phyloP scores from a whole-genome alignment of 2,329 filamentous ascomycete genomes.

The Sclerotinia trifoliorum region DNA sequence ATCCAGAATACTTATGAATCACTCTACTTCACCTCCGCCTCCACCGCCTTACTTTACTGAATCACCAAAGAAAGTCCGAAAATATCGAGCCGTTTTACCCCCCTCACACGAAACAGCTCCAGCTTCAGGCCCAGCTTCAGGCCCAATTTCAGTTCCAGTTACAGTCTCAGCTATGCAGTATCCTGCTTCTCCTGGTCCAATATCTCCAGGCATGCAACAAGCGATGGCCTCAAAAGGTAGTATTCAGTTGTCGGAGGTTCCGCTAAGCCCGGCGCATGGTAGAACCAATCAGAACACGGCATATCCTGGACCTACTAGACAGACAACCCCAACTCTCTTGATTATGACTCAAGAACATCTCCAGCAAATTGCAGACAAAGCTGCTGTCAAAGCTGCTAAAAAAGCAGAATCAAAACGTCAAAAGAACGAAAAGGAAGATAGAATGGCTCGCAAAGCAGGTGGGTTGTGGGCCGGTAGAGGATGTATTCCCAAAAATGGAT shows the following conservation, averaged over 20 bases:
- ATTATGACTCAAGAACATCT: slow-evolving; percentile 23
- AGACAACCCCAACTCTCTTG: slow-evolving; percentile 25
- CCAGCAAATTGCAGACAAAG: slow-evolving; percentile 20
- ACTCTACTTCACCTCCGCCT: slow-evolving; percentile 17
- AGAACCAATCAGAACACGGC: slow-evolving; percentile 38
- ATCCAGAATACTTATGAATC: slow-evolving; percentile 16
- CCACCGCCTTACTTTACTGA: slow-evolving; percentile 40
- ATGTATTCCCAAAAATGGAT: slow-evolving; percentile 61
- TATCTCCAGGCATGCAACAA: slow-evolving; percentile 60
- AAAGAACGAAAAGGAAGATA: slow-evolving; percentile 66
- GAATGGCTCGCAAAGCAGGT: slow-evolving; percentile 54
- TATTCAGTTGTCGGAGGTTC: slow-evolving; percentile 60
- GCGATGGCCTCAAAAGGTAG: slow-evolving; percentile 63
- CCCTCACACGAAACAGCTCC: slow-evolving; percentile 47
- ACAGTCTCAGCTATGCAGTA: slow-evolving; percentile 51
- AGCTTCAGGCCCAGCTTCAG: slow-evolving; percentile 43
- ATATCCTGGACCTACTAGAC: slow-evolving; percentile 34
- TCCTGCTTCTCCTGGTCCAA: slow-evolving; percentile 58
- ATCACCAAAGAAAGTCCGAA: slow-evolving; percentile 29
- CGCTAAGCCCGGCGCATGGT: slow-evolving; percentile 46
- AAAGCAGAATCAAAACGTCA: slow-evolving; percentile 46
- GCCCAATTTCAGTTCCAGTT: slow-evolving; percentile 10
- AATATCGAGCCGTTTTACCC: slow-evolving; percentile 59
- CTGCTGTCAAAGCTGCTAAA: slow-evolving; percentile 31
- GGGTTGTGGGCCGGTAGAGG: slow-evolving; percentile 65